Evolutionary conservation across 257 asterid species (phyloP).

Genomic region (Phtheirospermum japonicum): DNA sequence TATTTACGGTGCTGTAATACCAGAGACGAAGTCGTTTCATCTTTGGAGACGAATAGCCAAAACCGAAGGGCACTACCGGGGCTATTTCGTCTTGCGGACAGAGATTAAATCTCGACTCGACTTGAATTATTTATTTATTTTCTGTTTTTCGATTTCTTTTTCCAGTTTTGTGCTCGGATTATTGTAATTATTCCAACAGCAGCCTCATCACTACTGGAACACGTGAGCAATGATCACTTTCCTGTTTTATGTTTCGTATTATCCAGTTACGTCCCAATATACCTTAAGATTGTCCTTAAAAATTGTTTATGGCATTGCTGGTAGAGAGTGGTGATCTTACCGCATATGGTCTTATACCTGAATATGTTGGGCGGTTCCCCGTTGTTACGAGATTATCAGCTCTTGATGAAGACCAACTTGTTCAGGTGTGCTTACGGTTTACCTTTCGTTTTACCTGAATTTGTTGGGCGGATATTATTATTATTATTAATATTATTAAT

Average conservation of each 20-base stretch:
- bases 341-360: slow-evolving; percentile 93
- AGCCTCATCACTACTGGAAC: slow-evolving; percentile 77
- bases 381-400: slow-evolving; percentile 78
- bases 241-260: slow-evolving; percentile 13
- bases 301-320: slow-evolving; percentile 42
- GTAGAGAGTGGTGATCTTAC: slow-evolving; percentile 88
- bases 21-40: too few relatives aligned
- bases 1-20: too few relatives aligned
- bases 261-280: slow-evolving; percentile 13
- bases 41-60: too few relatives aligned
- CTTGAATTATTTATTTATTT: too few relatives aligned
- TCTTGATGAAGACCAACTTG: slow-evolving; percentile 82
- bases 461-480: background rate
- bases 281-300: slow-evolving; percentile 23
- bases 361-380: slow-evolving; percentile 91
- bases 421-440: slow-evolving; percentile 56
- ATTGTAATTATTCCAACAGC: too few relatives aligned
- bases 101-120: too few relatives aligned
- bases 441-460: background rate
- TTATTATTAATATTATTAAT: background rate
- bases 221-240: slow-evolving; percentile 44
- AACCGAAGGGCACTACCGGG: too few relatives aligned
- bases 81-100: too few relatives aligned
- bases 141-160: too few relatives aligned
- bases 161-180: too few relatives aligned